Base-by-base conservation (phyloP, 352 stramenopile species). In the Globisporangium takayamanum region DNA sequence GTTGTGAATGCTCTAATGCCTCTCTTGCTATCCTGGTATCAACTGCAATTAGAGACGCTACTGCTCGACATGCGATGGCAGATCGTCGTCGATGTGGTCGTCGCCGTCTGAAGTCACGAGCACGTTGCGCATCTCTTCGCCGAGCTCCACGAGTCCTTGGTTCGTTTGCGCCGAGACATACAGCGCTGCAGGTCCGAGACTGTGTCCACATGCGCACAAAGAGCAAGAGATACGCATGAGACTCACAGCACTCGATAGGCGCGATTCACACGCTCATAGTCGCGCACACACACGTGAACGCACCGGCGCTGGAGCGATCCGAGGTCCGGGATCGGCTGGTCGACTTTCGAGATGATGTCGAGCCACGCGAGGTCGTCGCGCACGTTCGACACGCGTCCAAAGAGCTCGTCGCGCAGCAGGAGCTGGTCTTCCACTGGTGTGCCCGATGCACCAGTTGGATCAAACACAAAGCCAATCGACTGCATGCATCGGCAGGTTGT, bases 311-410 rank as follows among this genome's bases (percentile, higher is more conserved):
- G 61, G 26, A 92, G 67, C 50, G 60, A 60, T 12, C 52, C 46
- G 16, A 75, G 59, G 50, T 79, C 81, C 6, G 69, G 63, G 33
- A 74, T 72, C 14, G 70, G 72, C 54, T 91, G 68, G 61, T 94
- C 85, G 49, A 86, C 80, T 55, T 94, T 93, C 58, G 85, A 94
- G 37, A 94, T 77, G 66, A 94, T 89, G 68, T 94, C 85, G 52
- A 94, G 69, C 85, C 85, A 94, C 62, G 76, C 72, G 64, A 78
- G 73, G 42, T 81, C 58, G 16, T 70, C 67, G 8, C 79, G 71
- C 30, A 57, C 63, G 25, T 60, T 57, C 16, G 66, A 46, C 12
- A 92, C 67, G 47, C 83, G 77, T 0, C 67, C 60, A 26, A 70
- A 72, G 48, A 94, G 74, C 63, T 94, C 84, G n/a, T 90, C 67